These are phyloP conservation scores for Syncephalastrum monosporum DNA, from an alignment of 371 early-diverging fungal species.

Conservation along the genomic window DNA sequence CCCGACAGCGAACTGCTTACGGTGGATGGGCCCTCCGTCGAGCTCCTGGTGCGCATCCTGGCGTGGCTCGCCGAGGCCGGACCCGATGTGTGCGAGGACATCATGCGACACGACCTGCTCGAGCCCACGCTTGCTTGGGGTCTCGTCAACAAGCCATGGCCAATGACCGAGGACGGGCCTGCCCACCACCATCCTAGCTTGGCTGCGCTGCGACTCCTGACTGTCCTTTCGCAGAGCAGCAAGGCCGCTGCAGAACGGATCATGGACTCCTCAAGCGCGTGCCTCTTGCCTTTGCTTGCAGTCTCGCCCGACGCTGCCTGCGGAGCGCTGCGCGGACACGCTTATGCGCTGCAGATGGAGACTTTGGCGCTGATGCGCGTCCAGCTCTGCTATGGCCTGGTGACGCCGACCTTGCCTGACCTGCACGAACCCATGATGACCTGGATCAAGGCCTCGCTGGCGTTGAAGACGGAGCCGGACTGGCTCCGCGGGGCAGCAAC, in stretches of 20 bases:
- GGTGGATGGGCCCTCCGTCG: conserved; percentile 38
- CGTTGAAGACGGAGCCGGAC: not conserved
- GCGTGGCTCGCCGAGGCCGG: conserved; percentile 47
- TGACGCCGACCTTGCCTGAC: conserved; percentile 41
- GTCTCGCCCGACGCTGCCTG: conserved; percentile 37
- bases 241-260: conserved; percentile 24
- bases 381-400: conserved; percentile 50
- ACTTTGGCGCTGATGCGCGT: conserved; percentile 47
- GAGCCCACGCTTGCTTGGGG: conserved; percentile 44
- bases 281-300: conserved; percentile 39
- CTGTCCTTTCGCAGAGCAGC: conserved; percentile 43
- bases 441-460: conserved; percentile 40
- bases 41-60: conserved; percentile 44
- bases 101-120: conserved; percentile 50
- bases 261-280: not conserved
- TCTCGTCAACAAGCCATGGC: conserved; percentile 47
- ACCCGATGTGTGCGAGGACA: conserved; percentile 38
- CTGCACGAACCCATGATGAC: conserved; percentile 40
- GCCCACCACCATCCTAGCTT: conserved; percentile 35
- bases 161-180: conserved; percentile 31
- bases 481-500: conserved; percentile 21
- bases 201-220: conserved; percentile 39
- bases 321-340: conserved; percentile 20
- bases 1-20: conserved; percentile 33
- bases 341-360: conserved; percentile 48